Conservation (phyloP, 768 basidiomycete species). For the Solioccasus polychromus region DNA sequence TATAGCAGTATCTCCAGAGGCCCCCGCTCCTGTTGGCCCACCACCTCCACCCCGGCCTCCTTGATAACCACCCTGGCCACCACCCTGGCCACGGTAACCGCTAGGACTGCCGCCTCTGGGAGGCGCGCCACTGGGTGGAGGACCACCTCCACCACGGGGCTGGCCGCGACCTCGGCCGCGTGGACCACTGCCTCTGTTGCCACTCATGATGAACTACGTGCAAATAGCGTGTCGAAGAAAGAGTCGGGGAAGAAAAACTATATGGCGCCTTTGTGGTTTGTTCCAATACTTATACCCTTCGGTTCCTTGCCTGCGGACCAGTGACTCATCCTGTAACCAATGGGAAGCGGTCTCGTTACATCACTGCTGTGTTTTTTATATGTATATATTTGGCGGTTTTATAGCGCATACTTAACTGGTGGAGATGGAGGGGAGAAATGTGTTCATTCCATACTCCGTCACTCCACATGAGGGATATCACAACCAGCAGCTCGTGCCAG, state of each 20-base stretch:
- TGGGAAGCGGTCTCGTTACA: not conserved
- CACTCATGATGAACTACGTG: slow-evolving; percentile 12
- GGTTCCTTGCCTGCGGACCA: too few species aligned
- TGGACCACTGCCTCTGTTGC: slow-evolving; percentile 7
- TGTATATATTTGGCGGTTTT: too few species aligned
- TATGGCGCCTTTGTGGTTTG: not conserved
- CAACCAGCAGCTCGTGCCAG: slow-evolving; percentile 55
- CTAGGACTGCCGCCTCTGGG: slow-evolving; percentile 5
- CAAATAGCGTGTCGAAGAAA: not conserved
- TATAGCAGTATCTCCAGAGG: slow-evolving; percentile 25
- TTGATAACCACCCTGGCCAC: slow-evolving; percentile 11
- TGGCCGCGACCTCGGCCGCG: slow-evolving; percentile 21
- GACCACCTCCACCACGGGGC: slow-evolving; percentile 1
- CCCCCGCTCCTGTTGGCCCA: slow-evolving; percentile 26
- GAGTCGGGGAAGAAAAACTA: not conserved
- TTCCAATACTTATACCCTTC: slow-evolving; percentile 11
- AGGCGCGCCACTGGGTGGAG: not conserved
- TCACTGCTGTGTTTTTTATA: not conserved
- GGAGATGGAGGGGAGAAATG: not conserved
- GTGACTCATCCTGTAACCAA: too few species aligned
- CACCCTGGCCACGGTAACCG: slow-evolving; percentile 2
- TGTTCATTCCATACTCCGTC: not conserved
- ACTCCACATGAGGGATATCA: slow-evolving; percentile 44
- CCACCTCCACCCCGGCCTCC: slow-evolving; percentile 24
- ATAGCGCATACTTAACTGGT: too few species aligned